These are phyloP conservation scores for Sporobolomyces roseus DNA, from an alignment of 768 basidiomycete species.

Conservation along the genomic window DNA sequence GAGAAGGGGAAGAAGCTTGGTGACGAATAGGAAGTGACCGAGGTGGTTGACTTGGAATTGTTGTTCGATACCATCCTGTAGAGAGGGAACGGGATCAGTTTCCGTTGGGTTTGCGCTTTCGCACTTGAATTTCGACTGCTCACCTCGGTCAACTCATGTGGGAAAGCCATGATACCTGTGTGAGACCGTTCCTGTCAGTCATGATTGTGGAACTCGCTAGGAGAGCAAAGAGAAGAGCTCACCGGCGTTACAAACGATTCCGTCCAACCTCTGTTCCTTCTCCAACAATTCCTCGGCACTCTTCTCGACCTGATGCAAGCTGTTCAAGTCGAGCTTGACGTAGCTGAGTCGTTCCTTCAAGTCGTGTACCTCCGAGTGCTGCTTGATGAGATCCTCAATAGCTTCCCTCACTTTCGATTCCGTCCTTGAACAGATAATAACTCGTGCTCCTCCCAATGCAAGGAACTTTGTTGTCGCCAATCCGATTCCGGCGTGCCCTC, in stretches of 20 bases:
- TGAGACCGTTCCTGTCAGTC: no score
- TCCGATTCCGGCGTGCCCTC: constrained; percentile 44
- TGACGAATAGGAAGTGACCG: constrained; percentile 27
- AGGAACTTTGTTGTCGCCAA: constrained; percentile 53
- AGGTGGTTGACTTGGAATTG: constrained; percentile 35
- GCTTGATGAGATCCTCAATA: constrained; percentile 54
- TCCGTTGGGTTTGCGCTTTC: no score
- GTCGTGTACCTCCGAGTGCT: constrained; percentile 49
- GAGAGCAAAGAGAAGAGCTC: no score
- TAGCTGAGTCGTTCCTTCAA: constrained; percentile 51
- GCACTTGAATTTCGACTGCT: constrained; percentile 41
- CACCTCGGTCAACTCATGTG: constrained; percentile 45
- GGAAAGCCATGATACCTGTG: constrained; percentile 46
- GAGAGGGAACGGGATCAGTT: background rate
- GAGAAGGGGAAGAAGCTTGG: constrained; percentile 17
- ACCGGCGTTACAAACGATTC: constrained; percentile 57
- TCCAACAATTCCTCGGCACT: constrained; percentile 56
- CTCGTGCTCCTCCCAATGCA: constrained; percentile 56
- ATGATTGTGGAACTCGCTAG: no score
- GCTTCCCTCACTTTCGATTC: constrained; percentile 55
- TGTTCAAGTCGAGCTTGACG: constrained; percentile 57
- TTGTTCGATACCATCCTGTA: constrained; percentile 32
- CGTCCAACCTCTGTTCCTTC: constrained; percentile 58
- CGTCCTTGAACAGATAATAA: constrained; percentile 59
- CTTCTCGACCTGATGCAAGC: constrained; percentile 55